Conservation (phyloP, 2,329 filamentous ascomycete genomes). For the Epichloe sylvatica region DNA sequence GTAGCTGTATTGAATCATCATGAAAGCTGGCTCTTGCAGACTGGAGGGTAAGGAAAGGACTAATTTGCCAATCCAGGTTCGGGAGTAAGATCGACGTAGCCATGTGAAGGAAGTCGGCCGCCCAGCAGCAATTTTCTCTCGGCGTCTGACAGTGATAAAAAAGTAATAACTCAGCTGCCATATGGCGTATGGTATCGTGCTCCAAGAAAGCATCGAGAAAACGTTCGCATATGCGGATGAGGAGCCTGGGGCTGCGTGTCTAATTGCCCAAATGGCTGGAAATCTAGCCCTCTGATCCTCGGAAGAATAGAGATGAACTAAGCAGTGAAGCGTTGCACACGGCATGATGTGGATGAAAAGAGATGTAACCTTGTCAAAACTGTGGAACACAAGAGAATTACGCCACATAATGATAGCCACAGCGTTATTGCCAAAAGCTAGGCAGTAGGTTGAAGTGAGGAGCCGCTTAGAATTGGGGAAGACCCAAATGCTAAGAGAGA, state of each 20-base stretch:
- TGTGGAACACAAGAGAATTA: slow-evolving; percentile 96
- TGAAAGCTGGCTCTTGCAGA: slow-evolving; percentile 81
- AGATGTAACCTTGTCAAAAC: slow-evolving; percentile 92
- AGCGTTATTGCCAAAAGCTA: slow-evolving; percentile 93
- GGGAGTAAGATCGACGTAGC: slow-evolving; percentile 82
- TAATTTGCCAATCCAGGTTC: slow-evolving; percentile 73
- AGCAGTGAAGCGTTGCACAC: slow-evolving; percentile 79
- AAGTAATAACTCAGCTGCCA: slow-evolving; percentile 94
- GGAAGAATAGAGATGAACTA: slow-evolving; percentile 66
- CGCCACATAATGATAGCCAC: slow-evolving; percentile 98
- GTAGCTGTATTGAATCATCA: slow-evolving; percentile 89
- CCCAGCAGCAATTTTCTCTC: slow-evolving; percentile 89
- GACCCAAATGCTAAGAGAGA: slow-evolving; percentile 71
- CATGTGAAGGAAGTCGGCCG: slow-evolving; percentile 95
- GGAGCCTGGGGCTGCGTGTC: slow-evolving; percentile 51
- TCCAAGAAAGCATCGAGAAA: slow-evolving; percentile 82
- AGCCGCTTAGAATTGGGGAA: slow-evolving; percentile 84
- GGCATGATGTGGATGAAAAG: slow-evolving; percentile 99
- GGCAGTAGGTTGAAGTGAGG: slow-evolving; percentile 81
- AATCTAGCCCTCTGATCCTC: slow-evolving; percentile 56
- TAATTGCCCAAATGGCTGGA: slow-evolving; percentile 75
- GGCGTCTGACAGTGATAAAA: slow-evolving; percentile 91
- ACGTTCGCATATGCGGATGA: slow-evolving; percentile 67
- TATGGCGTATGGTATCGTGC: slow-evolving; percentile 76
- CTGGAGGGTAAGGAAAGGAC: slow-evolving; percentile 63